Base-by-base conservation (phyloP, 345 rosid genomes). In the Arabidopsis thaliana region DNA sequence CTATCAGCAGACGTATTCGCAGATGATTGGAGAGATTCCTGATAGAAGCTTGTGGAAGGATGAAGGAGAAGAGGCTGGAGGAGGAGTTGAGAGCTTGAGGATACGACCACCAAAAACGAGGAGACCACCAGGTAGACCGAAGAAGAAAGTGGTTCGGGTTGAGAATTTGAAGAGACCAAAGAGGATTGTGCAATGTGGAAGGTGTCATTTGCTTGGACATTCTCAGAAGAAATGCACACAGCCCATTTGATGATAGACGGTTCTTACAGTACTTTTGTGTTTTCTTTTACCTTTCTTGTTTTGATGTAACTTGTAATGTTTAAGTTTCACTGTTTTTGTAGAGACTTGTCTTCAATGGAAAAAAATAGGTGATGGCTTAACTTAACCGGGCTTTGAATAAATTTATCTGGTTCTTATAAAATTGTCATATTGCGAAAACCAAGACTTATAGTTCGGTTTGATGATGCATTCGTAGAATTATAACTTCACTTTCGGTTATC, bases 71-170 rank as follows among this genome's bases (percentile, higher is more conserved):
- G 93, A 85, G 80, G 80, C 44, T 88, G 90, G 42, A 22, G 70
- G 62, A 89, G 85, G 20, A 83, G 86, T 28, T 28, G 32, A 28
- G 86, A 82, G 79, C 83, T 82, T 45, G 96, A 89, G 53, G 80
- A 84, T 96, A 60, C 81, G 89, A 8, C 96, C 97, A 0, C 99
- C 99, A 36, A 93, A 89, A 72, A 91, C 87, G 65, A 95, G 99
- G 33, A 89, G 99, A 41, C 99, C 99, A 4, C 99, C 98, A 3
- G 99, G 99, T 32, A 83, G 99, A 77, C 98, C 99, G 1, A 96
- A 91, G 78, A 96, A 89, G 93, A 96, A 93, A 85, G 91, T 91
- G 65, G 91, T 88, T 71, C 84, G 98, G 24, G 95, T 88, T 40
- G 99, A 96, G 84, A 96, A 89, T 75, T 79, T 93, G 60, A 96